Evolutionary conservation across 108 stramenopile species (phyloP), one percentile per base, ranked within the genome.

Genomic region (Nitzschia sp.): DNA sequence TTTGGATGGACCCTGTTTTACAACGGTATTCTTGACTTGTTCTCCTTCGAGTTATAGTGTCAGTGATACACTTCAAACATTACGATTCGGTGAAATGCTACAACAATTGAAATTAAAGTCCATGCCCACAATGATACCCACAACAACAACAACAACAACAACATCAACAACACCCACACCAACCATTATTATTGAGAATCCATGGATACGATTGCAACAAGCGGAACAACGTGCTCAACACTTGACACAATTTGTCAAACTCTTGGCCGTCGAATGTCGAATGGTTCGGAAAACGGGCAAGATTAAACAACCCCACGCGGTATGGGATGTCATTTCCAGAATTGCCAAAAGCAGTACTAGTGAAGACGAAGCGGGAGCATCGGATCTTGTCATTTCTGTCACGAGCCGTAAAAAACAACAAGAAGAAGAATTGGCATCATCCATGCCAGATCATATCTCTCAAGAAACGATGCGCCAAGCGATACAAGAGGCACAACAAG

Each of bases 1-100:
- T n/a, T 77, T 97, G 67, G 96, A 94, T 11, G 97, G 95, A 3
- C 95, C 92, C 66, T 86, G 79, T 60, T 63, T 76, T 25, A 95
- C 92, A 5, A 78, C 83, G 0, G 45, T 95, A 23, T 82, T 97
- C 45, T 76, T 92, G 22, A 91, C 92, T 6, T 85, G 79, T 28
- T 91, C 90, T n/a, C 90, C 91, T 17, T 82, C 86, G 19, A 79
- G 78, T 9, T 87, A 86, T 67, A 93, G 84, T 71, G 89, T 91
- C 57, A 64, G 72, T 6, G 93, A 96, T 76, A 89, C 91, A 3
- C 77, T 96, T 27, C 66, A 84, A 16, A 90, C 96, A 29, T 73
- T 93, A 38, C 71, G 79, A 41, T 97, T 95, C 76, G 96, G 85
- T 25, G 72, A 79, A 21, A 66, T 64, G 27, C 80, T 89, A 29